Percentiles rank a stretch among this genome's conserved stretches.
Evolutionary conservation across 352 stramenopile species (phyloP).

Genomic region (Saprolegnia diclina): DNA sequence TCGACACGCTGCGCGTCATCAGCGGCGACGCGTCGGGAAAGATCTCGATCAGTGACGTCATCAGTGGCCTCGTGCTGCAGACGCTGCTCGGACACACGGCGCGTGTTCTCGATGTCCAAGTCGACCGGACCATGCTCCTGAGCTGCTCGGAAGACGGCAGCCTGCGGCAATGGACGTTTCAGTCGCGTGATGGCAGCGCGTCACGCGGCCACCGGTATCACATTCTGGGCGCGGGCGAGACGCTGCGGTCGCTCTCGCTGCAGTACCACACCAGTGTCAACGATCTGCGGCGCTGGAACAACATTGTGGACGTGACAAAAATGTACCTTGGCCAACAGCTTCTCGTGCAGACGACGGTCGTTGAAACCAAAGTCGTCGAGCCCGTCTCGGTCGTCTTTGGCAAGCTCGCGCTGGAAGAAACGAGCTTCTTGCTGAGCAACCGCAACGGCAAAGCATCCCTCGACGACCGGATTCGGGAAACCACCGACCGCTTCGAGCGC

Average conservation of each 20-base stretch:
- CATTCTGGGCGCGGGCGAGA: constrained; percentile 60
- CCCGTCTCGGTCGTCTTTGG: constrained; percentile 1
- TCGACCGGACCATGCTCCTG: constrained; percentile 58
- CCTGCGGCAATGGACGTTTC: constrained; percentile 64
- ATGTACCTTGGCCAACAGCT: constrained; percentile 73
- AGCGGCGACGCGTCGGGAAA: constrained; percentile 44
- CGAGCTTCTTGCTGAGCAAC: constrained; percentile 5
- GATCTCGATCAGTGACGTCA: constrained; percentile 71
- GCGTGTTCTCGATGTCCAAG: constrained; percentile 58
- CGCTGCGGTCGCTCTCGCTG: constrained; percentile 60
- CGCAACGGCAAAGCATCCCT: background rate
- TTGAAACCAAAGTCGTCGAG: background rate
- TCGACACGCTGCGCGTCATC: constrained; percentile 70
- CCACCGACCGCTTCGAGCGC: background rate
- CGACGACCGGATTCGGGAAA: constrained; percentile 3
- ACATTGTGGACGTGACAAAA: constrained; percentile 58
- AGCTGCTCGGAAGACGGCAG: constrained; percentile 58
- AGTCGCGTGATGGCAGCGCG: constrained; percentile 40
- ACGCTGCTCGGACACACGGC: constrained; percentile 48
- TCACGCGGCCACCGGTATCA: constrained; percentile 60
- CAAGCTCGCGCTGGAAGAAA: constrained; percentile 15
- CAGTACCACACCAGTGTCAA: constrained; percentile 72
- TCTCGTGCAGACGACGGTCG: constrained; percentile 36
- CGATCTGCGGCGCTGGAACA: constrained; percentile 64
- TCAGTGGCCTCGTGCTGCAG: constrained; percentile 58